Conservation (phyloP, 345 rosid genomes). For the Trapa incisa region DNA sequence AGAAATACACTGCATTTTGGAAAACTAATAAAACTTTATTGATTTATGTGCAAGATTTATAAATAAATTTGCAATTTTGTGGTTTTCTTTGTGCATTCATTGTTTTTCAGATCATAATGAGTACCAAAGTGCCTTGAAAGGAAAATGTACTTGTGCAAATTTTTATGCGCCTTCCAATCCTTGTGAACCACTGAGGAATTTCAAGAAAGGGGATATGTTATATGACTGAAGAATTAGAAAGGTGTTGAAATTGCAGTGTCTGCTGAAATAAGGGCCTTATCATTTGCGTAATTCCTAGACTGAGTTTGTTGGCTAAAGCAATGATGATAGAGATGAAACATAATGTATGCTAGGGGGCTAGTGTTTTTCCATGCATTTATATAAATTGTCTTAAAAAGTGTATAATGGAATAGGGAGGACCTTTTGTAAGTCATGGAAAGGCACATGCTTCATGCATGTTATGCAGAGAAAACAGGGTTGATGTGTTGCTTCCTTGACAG, state of each 20-base stretch:
- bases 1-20: background rate
- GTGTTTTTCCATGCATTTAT: background rate
- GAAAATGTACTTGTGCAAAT: background rate
- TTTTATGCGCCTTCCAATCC: background rate
- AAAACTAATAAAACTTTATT: background rate
- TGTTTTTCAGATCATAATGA: background rate
- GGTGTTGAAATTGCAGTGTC: background rate
- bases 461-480: conserved; percentile 1
- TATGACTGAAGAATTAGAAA: too few species aligned
- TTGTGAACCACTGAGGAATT: too few species aligned
- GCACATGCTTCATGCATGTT: background rate
- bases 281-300: background rate
- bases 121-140: background rate
- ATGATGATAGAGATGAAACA: background rate
- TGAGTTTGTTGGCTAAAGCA: background rate
- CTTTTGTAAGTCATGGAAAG: background rate
- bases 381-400: background rate
- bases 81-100: background rate
- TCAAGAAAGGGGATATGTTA: too few species aligned
- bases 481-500: conserved; percentile 23
- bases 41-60: background rate
- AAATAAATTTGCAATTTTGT: background rate
- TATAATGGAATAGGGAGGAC: background rate
- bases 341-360: background rate
- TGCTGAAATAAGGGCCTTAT: background rate